A percentile compares a stretch with the other conserved stretches of the same genome.
Evolutionary conservation across 2,329 filamentous ascomycete genomes (phyloP).

Genomic region (Sarocladium kiliense): DNA sequence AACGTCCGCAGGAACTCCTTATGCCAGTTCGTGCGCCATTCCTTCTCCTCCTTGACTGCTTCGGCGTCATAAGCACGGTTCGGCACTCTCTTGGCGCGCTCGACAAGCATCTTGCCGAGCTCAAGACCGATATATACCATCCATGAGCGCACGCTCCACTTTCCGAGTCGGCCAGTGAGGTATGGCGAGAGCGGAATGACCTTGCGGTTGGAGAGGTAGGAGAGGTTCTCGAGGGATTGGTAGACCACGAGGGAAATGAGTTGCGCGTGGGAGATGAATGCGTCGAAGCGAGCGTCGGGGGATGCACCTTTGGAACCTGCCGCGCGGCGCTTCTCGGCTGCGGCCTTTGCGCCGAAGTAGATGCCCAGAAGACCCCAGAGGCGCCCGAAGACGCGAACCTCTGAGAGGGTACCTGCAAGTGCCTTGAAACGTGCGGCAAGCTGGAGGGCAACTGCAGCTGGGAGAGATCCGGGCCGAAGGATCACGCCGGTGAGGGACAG

Average conservation of each 20-base stretch:
- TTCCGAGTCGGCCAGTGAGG: constrained; percentile 55
- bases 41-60: constrained; percentile 24
- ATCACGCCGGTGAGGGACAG: background rate
- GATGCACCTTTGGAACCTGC: constrained; percentile 27
- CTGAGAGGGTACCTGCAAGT: constrained; percentile 42
- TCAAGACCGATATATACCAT: constrained; percentile 72
- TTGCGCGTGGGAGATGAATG: constrained; percentile 59
- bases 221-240: constrained; percentile 78
- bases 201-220: constrained; percentile 70
- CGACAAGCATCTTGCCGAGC: constrained; percentile 56
- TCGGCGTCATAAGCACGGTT: constrained; percentile 20
- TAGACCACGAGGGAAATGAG: constrained; percentile 63
- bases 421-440: constrained; percentile 15
- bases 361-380: constrained; percentile 74
- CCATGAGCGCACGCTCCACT: constrained; percentile 79
- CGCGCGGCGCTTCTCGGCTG: constrained; percentile 18
- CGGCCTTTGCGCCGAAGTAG: constrained; percentile 57
- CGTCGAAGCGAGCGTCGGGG: constrained; percentile 32
- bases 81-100: constrained; percentile 34
- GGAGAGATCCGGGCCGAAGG: background rate
- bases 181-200: constrained; percentile 56
- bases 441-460: constrained; percentile 12
- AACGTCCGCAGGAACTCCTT: constrained; percentile 63
- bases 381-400: constrained; percentile 67
- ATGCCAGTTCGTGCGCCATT: constrained; percentile 51